Evolutionary conservation across 2,329 filamentous ascomycete genomes (phyloP).

Genomic region (Gaeumannomyces tritici): DNA sequence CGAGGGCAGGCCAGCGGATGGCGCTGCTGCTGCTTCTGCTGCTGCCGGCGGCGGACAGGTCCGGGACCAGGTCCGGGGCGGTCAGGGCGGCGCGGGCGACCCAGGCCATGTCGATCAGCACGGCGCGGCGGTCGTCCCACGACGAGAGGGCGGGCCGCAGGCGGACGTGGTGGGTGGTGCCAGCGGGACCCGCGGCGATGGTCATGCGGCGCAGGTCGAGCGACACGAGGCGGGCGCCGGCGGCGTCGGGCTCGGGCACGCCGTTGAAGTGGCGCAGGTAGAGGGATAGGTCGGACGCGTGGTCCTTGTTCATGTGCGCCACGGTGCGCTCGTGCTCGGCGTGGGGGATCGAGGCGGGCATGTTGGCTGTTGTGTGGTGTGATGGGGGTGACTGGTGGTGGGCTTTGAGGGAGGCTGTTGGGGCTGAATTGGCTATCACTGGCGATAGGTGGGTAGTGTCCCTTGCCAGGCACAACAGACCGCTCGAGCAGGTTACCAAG

Average conservation of each 20-base stretch:
- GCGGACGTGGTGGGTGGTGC: constrained; percentile 40
- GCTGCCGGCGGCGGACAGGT: constrained; percentile 20
- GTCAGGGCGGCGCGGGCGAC: constrained; percentile 45
- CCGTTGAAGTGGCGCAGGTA: constrained; percentile 67
- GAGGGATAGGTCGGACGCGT: constrained; percentile 61
- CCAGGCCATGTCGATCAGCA: constrained; percentile 63
- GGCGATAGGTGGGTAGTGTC: no score
- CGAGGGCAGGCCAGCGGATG: constrained; percentile 18
- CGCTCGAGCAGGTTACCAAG: neutral
- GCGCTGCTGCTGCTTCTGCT: constrained; percentile 21
- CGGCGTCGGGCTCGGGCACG: constrained; percentile 33
- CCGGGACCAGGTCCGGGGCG: constrained; percentile 23
- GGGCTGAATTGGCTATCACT: no score
- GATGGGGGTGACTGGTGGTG: no score
- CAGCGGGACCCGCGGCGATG: constrained; percentile 35
- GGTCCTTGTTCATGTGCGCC: constrained; percentile 80
- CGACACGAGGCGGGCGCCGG: constrained; percentile 49
- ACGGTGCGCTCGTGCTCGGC: constrained; percentile 33
- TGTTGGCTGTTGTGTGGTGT: neutral
- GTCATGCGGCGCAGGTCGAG: constrained; percentile 54
- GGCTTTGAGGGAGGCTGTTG: no score
- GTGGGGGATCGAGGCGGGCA: constrained; percentile 1
- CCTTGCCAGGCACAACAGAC: no score
- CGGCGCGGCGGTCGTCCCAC: constrained; percentile 56
- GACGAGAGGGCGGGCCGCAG: constrained; percentile 62